Evolutionary conservation across 2,329 filamentous ascomycete species (phyloP).

Genomic region (Incumbomyces lentus): DNA sequence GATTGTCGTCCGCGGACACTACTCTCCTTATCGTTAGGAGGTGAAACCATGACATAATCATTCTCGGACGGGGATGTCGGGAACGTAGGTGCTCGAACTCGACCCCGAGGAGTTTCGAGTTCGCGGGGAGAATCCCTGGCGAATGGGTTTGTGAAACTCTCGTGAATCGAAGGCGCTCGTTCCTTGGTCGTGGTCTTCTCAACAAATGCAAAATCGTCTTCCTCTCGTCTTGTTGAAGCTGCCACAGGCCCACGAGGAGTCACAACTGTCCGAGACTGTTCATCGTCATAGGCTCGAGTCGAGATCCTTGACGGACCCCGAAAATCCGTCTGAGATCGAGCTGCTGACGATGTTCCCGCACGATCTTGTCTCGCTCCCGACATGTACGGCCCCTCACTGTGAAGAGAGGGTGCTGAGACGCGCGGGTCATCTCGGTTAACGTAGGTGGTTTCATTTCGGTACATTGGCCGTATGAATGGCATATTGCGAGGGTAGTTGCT

Average conservation of each 20-base stretch:
- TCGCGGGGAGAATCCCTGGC: background rate
- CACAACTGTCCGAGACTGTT: background rate
- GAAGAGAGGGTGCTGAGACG: background rate
- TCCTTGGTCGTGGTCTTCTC: background rate
- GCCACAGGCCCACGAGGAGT: background rate
- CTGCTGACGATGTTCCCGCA: background rate
- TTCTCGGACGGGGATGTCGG: background rate
- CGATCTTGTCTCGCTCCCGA: constrained; percentile 1
- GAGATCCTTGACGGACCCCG: background rate
- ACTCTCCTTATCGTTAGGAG: background rate
- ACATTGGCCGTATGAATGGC: background rate
- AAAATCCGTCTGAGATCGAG: background rate
- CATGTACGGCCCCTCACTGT: background rate
- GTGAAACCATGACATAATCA: constrained; percentile 5
- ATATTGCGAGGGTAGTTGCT: background rate
- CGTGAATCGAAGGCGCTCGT: background rate
- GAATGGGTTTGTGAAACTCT: background rate
- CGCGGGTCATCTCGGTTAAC: background rate
- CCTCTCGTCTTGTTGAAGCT: background rate
- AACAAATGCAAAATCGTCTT: background rate
- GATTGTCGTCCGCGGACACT: background rate
- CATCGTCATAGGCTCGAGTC: background rate
- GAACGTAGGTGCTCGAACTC: background rate
- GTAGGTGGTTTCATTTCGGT: background rate
- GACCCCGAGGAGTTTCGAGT: background rate